Percentiles rank a stretch among this genome's conserved stretches.
Evolutionary conservation across 169 alveolate species (phyloP).

Genomic region (Cryptosporidium meleagridis): DNA sequence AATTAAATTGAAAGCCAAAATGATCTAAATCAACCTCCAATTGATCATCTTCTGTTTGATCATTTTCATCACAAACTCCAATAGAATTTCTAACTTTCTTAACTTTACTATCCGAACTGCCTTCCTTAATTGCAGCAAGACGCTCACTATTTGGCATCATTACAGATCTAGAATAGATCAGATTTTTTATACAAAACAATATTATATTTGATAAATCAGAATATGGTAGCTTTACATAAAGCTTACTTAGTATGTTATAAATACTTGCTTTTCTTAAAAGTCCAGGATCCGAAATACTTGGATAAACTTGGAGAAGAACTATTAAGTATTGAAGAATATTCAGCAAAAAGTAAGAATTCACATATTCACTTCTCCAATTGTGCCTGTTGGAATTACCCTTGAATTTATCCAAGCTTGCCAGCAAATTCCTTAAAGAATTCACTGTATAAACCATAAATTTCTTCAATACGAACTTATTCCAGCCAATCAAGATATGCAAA

Average conservation of each 20-base stretch:
- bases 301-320: slow-evolving; percentile 27
- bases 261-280: slow-evolving; percentile 12
- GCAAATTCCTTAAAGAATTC: slow-evolving; percentile 41
- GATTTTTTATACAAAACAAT: slow-evolving; percentile 62
- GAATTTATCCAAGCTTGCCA: slow-evolving; percentile 24
- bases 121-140: slow-evolving; percentile 22
- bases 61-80: not conserved
- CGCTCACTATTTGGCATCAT: slow-evolving; percentile 29
- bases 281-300: slow-evolving; percentile 1
- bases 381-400: slow-evolving; percentile 7
- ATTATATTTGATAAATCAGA: slow-evolving; percentile 63
- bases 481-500: slow-evolving; percentile 53
- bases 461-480: slow-evolving; percentile 50
- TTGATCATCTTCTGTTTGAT: not conserved
- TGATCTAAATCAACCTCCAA: slow-evolving; percentile 17
- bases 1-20: slow-evolving; percentile 21
- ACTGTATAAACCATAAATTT: slow-evolving; percentile 45
- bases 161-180: slow-evolving; percentile 47
- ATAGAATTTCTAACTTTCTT: slow-evolving; percentile 8
- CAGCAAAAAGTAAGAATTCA: slow-evolving; percentile 53
- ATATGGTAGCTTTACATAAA: slow-evolving; percentile 39
- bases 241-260: slow-evolving; percentile 23
- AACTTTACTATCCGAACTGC: slow-evolving; percentile 1
- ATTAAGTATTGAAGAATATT: slow-evolving; percentile 48
- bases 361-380: slow-evolving; percentile 65